Base-by-base conservation (phyloP, 148 eudicot species). In the Silene latifolia region DNA sequence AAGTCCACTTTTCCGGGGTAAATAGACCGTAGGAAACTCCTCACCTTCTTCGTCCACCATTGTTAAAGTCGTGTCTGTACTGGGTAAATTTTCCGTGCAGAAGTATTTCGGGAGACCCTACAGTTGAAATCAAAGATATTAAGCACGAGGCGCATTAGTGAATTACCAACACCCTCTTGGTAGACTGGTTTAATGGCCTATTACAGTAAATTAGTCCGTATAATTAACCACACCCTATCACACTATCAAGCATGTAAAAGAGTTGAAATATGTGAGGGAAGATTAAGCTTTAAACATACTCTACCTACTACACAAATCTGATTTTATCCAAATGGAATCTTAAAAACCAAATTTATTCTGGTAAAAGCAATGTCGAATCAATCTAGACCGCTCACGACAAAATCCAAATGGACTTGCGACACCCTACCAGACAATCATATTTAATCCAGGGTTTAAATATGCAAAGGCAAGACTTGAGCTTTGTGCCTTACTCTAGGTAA, bases 1-100 rank as follows among this genome's bases (percentile, higher is more conserved):
- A 23, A 90, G 91, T 61, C 95, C 95, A 46, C 67, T 61, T 81
- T 90, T 88, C 3, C 84, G 74, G 2, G 85, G 83, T 79, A 90
- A 73, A 63, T 85, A 88, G 4, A 90, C 74, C 0, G 75, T 80
- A 0, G 83, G 84, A 80, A 76, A 88, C 77, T 88, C 90, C 25
- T 88, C 85, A 20, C 86, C 90, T 69, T 82, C 79, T 80, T 90
- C 91, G 64, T 90, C 95, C 10, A 90, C 74, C 80, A 90, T 59
- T 23, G 86, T 80, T 3, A 90, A 54, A 10, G 85, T 80, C 20
- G 79, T 87, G 73, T 90, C 95, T 2, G 75, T 53, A 76, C 67
- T 82, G 0, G 95, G 87, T 29, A 90, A 86, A 79, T 76, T 14
- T 23, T 17, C 72, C 76, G 69, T 81, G 71, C 95, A 90, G 76